phyloP scores from a whole-genome alignment of 768 basidiomycete species.

The Chiua virens region DNA sequence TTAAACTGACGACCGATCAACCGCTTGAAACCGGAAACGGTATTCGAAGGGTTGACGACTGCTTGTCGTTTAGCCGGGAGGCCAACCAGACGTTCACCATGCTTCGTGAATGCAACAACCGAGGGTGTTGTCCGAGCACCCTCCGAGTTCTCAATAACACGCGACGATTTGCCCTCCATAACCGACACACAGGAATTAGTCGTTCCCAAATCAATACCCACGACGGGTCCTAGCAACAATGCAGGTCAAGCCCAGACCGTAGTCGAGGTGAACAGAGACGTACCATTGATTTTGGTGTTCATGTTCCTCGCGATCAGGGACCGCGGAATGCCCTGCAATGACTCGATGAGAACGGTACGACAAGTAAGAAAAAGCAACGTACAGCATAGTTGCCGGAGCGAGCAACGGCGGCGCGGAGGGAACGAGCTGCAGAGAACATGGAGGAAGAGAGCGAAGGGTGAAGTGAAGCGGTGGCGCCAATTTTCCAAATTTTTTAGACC shows the following conservation, averaged over 20 bases:
- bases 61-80: slow-evolving; percentile 97
- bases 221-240: slow-evolving; percentile 64
- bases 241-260: background rate
- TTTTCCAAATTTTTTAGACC: slow-evolving; percentile 44
- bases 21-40: slow-evolving; percentile 92
- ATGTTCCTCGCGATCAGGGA: slow-evolving; percentile 85
- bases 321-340: slow-evolving; percentile 59
- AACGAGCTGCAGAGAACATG: slow-evolving; percentile 75
- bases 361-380: slow-evolving; percentile 20
- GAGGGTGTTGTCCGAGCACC: slow-evolving; percentile 98
- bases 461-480: slow-evolving; percentile 32
- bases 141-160: slow-evolving; percentile 97
- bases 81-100: slow-evolving; percentile 94
- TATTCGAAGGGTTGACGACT: slow-evolving; percentile 92
- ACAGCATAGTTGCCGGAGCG: slow-evolving; percentile 68
- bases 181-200: slow-evolving; percentile 91
- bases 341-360: background rate
- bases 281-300: slow-evolving; percentile 93
- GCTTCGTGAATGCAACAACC: slow-evolving; percentile 98
- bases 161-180: slow-evolving; percentile 94
- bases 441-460: slow-evolving; percentile 45
- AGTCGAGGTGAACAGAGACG: slow-evolving; percentile 18
- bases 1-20: slow-evolving; percentile 91
- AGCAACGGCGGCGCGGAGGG: slow-evolving; percentile 55
- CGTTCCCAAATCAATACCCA: slow-evolving; percentile 96